These are phyloP conservation scores for Cudoniella acicularis DNA, from an alignment of 495 filamentous ascomycete species.

Conservation along the genomic window DNA sequence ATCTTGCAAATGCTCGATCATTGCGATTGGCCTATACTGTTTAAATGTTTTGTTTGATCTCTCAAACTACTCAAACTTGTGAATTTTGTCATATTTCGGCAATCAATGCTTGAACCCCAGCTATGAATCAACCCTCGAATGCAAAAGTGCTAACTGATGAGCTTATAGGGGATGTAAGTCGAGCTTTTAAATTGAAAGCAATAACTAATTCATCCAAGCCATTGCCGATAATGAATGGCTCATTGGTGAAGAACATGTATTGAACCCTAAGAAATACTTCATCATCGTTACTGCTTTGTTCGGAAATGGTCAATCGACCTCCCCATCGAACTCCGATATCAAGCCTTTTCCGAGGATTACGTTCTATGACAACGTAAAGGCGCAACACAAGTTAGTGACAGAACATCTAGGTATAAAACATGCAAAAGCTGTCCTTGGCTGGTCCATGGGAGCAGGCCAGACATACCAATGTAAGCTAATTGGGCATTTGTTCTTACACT, in stretches of 20 bases:
- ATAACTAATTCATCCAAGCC: slow-evolving; percentile 9
- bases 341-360: slow-evolving; percentile 57
- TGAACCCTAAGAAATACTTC: slow-evolving; percentile 61
- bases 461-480: slow-evolving; percentile 67
- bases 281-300: slow-evolving; percentile 70
- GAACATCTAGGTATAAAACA: slow-evolving; percentile 60
- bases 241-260: slow-evolving; percentile 56
- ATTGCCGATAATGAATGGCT: slow-evolving; percentile 66
- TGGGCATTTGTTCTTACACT: too few relatives aligned
- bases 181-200: too few relatives aligned
- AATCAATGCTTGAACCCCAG: too few relatives aligned
- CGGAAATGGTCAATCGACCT: slow-evolving; percentile 69
- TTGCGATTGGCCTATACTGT: too few relatives aligned
- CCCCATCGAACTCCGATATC: slow-evolving; percentile 55
- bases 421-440: slow-evolving; percentile 60
- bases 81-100: too few relatives aligned
- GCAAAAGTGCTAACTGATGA: background rate
- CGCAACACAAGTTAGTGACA: slow-evolving; percentile 62
- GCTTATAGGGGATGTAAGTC: slow-evolving; percentile 10
- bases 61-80: too few relatives aligned
- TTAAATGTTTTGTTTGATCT: too few relatives aligned
- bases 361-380: slow-evolving; percentile 67
- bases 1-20: too few relatives aligned
- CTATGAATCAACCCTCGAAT: slow-evolving; percentile 28
- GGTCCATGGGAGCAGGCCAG: slow-evolving; percentile 69